phyloP scores from a whole-genome alignment of 2,329 filamentous ascomycete species.

The Cladosporium halotolerans region DNA sequence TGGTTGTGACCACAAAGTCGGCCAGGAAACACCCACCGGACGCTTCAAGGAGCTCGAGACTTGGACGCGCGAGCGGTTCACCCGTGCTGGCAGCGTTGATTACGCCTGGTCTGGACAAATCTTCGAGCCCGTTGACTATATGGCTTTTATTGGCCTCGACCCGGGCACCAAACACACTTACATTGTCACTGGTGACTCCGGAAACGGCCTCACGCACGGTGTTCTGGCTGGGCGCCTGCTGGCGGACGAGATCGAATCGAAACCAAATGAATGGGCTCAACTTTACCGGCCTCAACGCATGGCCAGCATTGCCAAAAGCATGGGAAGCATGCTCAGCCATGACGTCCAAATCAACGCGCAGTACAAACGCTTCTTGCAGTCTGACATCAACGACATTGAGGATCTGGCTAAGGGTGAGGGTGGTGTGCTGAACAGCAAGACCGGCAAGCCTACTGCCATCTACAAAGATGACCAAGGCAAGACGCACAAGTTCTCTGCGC shows the following conservation, averaged over 20 bases:
- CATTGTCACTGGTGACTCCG: constrained; percentile 52
- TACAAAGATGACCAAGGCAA: constrained; percentile 52
- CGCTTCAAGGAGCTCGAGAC: constrained; percentile 47
- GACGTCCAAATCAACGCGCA: constrained; percentile 51
- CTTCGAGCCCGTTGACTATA: constrained; percentile 49
- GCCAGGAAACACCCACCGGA: constrained; percentile 37
- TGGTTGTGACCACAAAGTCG: constrained; percentile 55
- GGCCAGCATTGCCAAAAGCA: constrained; percentile 39
- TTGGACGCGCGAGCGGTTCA: constrained; percentile 50
- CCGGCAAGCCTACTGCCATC: constrained; percentile 45
- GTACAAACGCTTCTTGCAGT: constrained; percentile 50
- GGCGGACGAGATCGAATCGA: constrained; percentile 48
- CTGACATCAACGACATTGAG: constrained; percentile 52
- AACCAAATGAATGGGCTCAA: constrained; percentile 44
- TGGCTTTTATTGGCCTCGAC: constrained; percentile 53
- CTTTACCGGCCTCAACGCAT: constrained; percentile 48
- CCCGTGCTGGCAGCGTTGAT: constrained; percentile 44
- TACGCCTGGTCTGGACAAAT: constrained; percentile 55
- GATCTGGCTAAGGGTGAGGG: constrained; percentile 46
- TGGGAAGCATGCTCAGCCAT: constrained; percentile 43
- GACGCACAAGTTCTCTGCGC: constrained; percentile 45
- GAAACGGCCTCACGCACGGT: constrained; percentile 53
- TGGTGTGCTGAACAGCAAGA: constrained; percentile 47
- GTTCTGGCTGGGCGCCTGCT: constrained; percentile 48
- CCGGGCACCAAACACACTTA: constrained; percentile 47